These are phyloP conservation scores for Passalora sequoiae DNA, from an alignment of 2,329 filamentous ascomycete species.

Conservation along the genomic window DNA sequence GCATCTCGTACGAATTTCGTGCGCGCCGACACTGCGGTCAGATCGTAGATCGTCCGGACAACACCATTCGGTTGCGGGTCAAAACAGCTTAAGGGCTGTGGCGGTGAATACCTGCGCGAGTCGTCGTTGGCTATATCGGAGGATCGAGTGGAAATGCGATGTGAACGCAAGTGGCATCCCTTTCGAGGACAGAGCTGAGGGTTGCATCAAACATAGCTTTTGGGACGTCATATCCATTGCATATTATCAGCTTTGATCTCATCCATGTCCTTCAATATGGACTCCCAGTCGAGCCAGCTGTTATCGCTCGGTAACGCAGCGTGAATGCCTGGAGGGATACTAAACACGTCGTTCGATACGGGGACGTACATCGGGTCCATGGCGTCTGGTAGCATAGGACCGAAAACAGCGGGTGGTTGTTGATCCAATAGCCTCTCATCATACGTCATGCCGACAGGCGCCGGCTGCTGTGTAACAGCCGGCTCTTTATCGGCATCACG, in stretches of 20 bases:
- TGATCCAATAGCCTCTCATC: background rate
- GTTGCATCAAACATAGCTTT: no score
- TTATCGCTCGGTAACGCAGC: constrained; percentile 17
- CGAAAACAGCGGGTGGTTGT: background rate
- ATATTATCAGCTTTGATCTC: constrained; percentile 50
- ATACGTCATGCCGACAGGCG: background rate
- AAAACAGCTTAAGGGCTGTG: no score
- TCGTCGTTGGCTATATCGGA: no score
- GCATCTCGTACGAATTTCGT: no score
- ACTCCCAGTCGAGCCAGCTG: constrained; percentile 36
- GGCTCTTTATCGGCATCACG: constrained; percentile 15
- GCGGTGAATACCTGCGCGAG: no score
- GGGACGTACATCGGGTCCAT: constrained; percentile 6
- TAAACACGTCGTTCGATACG: constrained; percentile 12
- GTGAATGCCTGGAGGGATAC: constrained; percentile 21
- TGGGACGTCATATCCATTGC: constrained; percentile 44
- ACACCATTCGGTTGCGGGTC: no score
- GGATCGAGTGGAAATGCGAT: no score
- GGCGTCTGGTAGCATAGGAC: background rate
- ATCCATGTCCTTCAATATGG: constrained; percentile 32
- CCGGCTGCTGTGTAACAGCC: background rate
- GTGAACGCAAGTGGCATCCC: no score
- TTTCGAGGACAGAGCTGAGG: no score
- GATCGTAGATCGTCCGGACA: no score
- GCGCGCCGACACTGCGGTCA: no score